A percentile compares a stretch with the other conserved stretches of the same genome.
Evolutionary conservation across 768 basidiomycete genomes (phyloP).

Genomic region (Coprinopsis sp.): DNA sequence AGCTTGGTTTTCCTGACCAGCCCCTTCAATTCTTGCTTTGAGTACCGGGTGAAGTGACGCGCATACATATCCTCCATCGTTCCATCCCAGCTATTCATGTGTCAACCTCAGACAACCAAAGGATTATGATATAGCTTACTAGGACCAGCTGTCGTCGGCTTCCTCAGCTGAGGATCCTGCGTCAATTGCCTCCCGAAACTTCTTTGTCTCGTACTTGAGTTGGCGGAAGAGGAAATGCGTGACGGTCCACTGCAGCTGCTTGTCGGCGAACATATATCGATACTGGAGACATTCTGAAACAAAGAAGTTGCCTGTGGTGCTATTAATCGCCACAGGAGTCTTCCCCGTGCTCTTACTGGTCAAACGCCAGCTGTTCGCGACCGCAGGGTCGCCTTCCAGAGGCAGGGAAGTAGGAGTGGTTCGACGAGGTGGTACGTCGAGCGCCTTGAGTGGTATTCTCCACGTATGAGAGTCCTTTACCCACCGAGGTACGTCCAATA

Average conservation of each 20-base stretch:
- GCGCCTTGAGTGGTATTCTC: neutral
- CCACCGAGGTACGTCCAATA: neutral
- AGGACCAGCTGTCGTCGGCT: no score
- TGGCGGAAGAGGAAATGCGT: neutral
- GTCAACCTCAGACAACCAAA: no score
- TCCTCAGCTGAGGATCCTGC: no score
- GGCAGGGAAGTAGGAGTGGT: neutral
- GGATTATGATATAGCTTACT: no score
- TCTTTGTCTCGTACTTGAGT: neutral
- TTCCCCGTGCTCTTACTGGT: neutral
- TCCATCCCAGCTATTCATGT: no score
- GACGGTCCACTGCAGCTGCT: neutral
- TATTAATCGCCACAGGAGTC: neutral
- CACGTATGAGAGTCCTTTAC: neutral
- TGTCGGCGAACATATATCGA: neutral
- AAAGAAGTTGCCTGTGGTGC: neutral
- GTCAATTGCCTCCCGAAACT: no score
- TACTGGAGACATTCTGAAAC: neutral
- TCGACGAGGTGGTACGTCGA: neutral
- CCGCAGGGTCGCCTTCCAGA: neutral
- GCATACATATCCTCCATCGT: no score
- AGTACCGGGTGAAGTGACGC: no score
- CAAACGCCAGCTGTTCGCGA: neutral
- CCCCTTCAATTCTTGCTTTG: no score
- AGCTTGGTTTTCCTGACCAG: no score